phyloP scores from a whole-genome alignment of 108 stramenopile species.

The Conticribra guillardii region DNA sequence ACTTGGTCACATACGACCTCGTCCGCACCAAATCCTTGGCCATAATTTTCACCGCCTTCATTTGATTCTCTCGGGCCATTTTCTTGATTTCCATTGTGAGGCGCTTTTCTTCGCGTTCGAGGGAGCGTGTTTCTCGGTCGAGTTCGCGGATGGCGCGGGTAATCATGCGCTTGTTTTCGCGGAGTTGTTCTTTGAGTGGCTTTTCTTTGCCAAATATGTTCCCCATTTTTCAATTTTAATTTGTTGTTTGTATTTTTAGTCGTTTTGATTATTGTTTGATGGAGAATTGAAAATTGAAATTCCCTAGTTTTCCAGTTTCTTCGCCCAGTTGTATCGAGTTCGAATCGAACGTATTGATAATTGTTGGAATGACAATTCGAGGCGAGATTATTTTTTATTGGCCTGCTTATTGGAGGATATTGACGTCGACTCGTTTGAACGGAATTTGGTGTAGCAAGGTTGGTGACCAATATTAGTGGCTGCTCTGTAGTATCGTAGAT shows the following conservation, averaged over 20 bases:
- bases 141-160: constrained; percentile 94
- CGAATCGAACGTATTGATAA: too few species aligned
- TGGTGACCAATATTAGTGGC: too few species aligned
- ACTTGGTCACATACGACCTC: constrained; percentile 91
- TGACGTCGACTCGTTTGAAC: too few species aligned
- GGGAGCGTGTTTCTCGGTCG: constrained; percentile 87
- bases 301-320: too few species aligned
- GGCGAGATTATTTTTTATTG: too few species aligned
- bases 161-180: constrained; percentile 97
- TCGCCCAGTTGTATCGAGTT: too few species aligned
- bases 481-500: too few species aligned
- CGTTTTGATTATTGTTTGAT: not conserved
- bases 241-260: not conserved
- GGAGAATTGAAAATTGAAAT: too few species aligned
- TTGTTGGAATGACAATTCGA: too few species aligned
- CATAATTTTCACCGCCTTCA: constrained; percentile 94
- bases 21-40: constrained; percentile 97
- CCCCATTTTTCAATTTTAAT: constrained; percentile 65
- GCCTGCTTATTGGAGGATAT: too few species aligned
- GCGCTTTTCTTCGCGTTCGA: constrained; percentile 93
- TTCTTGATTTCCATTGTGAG: constrained; percentile 96
- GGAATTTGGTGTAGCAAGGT: too few species aligned
- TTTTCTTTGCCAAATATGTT: constrained; percentile 91
- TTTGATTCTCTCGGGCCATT: constrained; percentile 92
- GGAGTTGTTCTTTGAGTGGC: constrained; percentile 96